Base-by-base conservation (phyloP, 2,329 filamentous ascomycete genomes). In the Colletotrichum eleusines region DNA sequence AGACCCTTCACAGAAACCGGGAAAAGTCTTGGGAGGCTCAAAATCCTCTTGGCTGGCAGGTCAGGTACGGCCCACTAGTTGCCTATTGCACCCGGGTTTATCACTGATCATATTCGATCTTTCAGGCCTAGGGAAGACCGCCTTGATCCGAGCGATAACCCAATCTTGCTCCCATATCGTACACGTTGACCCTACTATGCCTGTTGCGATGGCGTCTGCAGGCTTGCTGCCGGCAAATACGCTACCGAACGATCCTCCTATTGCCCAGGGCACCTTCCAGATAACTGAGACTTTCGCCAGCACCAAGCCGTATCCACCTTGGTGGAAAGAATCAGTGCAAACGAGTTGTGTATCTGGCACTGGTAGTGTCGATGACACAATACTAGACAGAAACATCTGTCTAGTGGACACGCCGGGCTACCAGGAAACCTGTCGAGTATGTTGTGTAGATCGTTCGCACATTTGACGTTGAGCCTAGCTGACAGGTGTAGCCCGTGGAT, bases 91-190 rank as follows among this genome's bases (percentile, higher is more conserved):
- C 60, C 76, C 16, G 6, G 5, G 46, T 1, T 33, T 20, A 54
- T 61, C 35, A 68, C 74, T 74, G 62, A 76, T 60, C 23, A n/a
- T 20, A 26, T 12, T 58, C 44, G 53, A 53, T 66, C 14, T 16
- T 14, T 46, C 72, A 95, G 94, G 92, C 35, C 87, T 92, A 57
- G 96, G 96, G 44, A 98, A 98, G 82, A 95, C 94, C 1, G 95
- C 93, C 4, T 87, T 98, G 60, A 92, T 98, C 75, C 93, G 92
- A 78, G 93, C 94, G 2, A 93, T 99, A 55, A 90, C 97, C 20
- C 94, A 97, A 77, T 87, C 85, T 4, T 97, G 94, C 79, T 90
- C 95, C 77, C 94, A 98, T 77, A 97, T 99, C 73, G 95, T 98
- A 2, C 95, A 99, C 78, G 90, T 97, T 63, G 95, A 98, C 77